A percentile compares a stretch with the other conserved stretches of the same genome.
Evolutionary conservation across 2,329 filamentous ascomycete genomes (phyloP).

Genomic region (Hymenotorrendiella dingleyae): DNA sequence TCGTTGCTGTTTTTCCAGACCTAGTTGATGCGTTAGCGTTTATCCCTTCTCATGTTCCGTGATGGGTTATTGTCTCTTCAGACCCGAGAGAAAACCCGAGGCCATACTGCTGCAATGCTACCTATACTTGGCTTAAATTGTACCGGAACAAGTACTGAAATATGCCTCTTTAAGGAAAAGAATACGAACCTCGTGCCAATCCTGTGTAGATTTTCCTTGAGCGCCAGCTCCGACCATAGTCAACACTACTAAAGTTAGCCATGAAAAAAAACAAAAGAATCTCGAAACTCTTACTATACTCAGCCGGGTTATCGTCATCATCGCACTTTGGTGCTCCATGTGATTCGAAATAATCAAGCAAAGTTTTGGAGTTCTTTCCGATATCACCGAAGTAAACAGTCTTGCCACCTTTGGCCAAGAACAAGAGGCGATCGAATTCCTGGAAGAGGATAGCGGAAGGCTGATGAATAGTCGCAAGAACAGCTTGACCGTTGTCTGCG

Average conservation of each 20-base stretch:
- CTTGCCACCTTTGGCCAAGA: constrained; percentile 69
- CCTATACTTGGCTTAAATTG: too few species aligned
- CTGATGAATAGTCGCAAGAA: constrained; percentile 94
- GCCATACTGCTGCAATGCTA: too few species aligned
- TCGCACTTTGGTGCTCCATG: constrained; percentile 64
- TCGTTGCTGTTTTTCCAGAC: constrained; percentile 34
- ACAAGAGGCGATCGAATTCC: constrained; percentile 75
- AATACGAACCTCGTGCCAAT: constrained; percentile 54
- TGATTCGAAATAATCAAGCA: constrained; percentile 63
- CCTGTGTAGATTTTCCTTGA: constrained; percentile 51
- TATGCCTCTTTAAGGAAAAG: too few species aligned
- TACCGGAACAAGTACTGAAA: too few species aligned
- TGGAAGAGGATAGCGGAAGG: constrained; percentile 92
- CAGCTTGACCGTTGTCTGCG: constrained; percentile 81
- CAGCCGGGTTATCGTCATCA: constrained; percentile 68
- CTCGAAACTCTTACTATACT: too few species aligned
- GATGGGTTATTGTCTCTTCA: too few species aligned
- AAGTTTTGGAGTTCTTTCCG: constrained; percentile 38
- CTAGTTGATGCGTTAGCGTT: too few species aligned
- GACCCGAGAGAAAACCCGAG: too few species aligned
- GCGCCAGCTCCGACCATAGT: constrained; percentile 53
- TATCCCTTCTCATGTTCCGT: too few species aligned
- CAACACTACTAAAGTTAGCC: too few species aligned
- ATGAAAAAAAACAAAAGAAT: too few species aligned
- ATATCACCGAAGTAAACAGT: constrained; percentile 83